These are phyloP conservation scores for Aspergillus steynii DNA, from an alignment of 495 filamentous ascomycete genomes.

Conservation along the genomic window DNA sequence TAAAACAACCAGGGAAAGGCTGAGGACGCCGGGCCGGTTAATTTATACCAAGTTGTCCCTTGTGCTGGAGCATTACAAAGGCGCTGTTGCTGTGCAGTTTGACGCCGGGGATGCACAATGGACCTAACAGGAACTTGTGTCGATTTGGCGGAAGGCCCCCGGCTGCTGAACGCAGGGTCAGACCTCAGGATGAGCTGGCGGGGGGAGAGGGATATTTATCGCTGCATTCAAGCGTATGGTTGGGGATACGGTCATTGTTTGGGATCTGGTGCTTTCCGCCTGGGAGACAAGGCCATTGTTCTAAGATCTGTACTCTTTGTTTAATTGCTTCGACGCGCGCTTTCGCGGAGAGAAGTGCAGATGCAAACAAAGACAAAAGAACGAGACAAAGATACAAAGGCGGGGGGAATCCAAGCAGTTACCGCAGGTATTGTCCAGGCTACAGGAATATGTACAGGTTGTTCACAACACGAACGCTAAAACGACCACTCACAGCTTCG, in stretches of 20 bases:
- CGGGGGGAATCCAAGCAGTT: not conserved
- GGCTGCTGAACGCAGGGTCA: not conserved
- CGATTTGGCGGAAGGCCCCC: not conserved
- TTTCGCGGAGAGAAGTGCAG: not conserved
- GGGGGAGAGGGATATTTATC: not conserved
- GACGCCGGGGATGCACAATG: not conserved
- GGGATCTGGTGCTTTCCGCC: not conserved
- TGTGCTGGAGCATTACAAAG: not conserved
- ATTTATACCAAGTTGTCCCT: not conserved
- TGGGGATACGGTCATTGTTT: not conserved
- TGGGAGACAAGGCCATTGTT: not conserved
- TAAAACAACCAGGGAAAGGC: not conserved
- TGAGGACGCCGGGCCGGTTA: not conserved
- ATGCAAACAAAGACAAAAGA: not conserved
- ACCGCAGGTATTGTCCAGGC: not conserved
- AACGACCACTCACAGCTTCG: conserved; percentile 54
- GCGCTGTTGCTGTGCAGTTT: not conserved
- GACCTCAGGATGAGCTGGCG: not conserved
- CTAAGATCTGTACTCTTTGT: not conserved
- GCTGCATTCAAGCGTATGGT: not conserved
- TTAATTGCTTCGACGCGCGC: not conserved
- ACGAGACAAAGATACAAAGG: not conserved
- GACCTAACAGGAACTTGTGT: not conserved
- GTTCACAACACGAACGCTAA: not conserved
- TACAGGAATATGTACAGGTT: not conserved